Conservation (phyloP, 768 basidiomycete species). For the Calocybe cyanea region DNA sequence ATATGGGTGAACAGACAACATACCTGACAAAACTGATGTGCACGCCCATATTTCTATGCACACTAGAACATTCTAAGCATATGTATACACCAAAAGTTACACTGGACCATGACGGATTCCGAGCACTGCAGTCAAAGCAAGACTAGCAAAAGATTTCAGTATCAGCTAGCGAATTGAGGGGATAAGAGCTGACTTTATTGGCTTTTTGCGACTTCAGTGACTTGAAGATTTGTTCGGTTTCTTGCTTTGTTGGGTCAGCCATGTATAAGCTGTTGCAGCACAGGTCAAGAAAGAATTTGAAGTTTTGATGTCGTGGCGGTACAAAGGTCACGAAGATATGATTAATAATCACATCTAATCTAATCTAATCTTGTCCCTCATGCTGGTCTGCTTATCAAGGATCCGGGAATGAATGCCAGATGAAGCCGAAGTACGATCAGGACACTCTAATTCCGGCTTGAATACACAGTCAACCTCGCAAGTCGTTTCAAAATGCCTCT, state of each 20-base stretch:
- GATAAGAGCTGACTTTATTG: slow-evolving; percentile 61
- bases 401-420: no score
- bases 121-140: slow-evolving; percentile 94
- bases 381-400: no score
- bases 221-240: slow-evolving; percentile 84
- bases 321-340: slow-evolving; percentile 3
- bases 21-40: slow-evolving; percentile 97
- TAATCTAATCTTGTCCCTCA: not conserved
- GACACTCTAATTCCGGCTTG: no score
- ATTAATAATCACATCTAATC: slow-evolving; percentile 12
- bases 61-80: slow-evolving; percentile 93
- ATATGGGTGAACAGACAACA: slow-evolving; percentile 20
- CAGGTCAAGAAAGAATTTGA: slow-evolving; percentile 7
- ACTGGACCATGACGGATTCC: slow-evolving; percentile 97
- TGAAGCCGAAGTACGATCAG: no score
- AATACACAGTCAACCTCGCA: no score
- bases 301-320: slow-evolving; percentile 32
- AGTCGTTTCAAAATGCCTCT: no score
- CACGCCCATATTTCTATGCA: slow-evolving; percentile 96
- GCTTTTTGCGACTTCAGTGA: slow-evolving; percentile 81
- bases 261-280: slow-evolving; percentile 32
- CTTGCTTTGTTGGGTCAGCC: slow-evolving; percentile 78
- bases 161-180: not conserved
- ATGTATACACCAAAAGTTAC: slow-evolving; percentile 97
- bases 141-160: slow-evolving; percentile 21